These are phyloP conservation scores for Tulasnella sp. DNA, from an alignment of 768 basidiomycete genomes.

Conservation along the genomic window DNA sequence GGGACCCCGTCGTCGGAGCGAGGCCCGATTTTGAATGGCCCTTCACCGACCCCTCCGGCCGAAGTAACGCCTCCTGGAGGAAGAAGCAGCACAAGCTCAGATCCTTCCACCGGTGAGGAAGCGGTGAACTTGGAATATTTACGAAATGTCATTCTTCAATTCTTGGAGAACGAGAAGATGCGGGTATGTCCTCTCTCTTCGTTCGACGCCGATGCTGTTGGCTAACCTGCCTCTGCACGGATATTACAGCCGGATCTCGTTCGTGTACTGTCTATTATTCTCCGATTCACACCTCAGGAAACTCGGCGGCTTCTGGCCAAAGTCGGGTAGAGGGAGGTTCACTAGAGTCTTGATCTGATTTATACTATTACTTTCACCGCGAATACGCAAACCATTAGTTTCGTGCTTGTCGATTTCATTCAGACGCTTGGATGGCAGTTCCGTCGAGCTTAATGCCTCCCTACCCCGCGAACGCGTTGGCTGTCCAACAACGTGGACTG, in stretches of 20 bases:
- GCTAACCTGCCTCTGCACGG: not conserved
- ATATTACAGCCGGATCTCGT: slow-evolving; percentile 70
- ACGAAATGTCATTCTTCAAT: slow-evolving; percentile 92
- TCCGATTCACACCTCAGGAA: slow-evolving; percentile 93
- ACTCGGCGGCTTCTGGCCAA: slow-evolving; percentile 82
- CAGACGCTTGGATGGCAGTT: no score
- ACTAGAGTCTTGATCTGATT: not conserved
- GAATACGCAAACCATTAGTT: not conserved
- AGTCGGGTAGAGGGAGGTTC: slow-evolving; percentile 34
- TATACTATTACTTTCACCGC: not conserved
- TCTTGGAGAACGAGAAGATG: slow-evolving; percentile 98
- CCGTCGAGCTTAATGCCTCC: not conserved
- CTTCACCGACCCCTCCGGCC: not conserved
- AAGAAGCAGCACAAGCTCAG: not conserved
- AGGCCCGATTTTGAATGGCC: not conserved
- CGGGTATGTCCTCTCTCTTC: slow-evolving; percentile 50
- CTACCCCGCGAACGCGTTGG: no score
- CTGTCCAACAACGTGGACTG: no score
- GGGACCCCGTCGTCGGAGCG: not conserved
- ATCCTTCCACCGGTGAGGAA: slow-evolving; percentile 53
- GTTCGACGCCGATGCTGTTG: not conserved
- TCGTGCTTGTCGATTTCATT: not conserved
- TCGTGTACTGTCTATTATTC: slow-evolving; percentile 81
- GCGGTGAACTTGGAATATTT: slow-evolving; percentile 95
- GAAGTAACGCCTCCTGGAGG: not conserved